phyloP scores from a whole-genome alignment of 306 rosid species.

The Cicer pinnatifidum region DNA sequence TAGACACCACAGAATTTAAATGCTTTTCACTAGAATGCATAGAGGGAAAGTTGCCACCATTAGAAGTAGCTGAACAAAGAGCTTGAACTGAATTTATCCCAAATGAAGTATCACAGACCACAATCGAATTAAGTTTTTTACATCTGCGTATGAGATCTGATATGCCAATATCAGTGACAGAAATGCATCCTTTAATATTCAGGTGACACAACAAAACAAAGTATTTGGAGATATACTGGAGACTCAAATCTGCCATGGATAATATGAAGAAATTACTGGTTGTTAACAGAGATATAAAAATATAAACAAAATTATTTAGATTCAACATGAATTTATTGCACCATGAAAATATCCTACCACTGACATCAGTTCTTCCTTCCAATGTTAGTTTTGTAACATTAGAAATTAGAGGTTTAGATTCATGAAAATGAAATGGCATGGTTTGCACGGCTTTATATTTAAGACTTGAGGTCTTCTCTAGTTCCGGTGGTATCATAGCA shows the following conservation, averaged over 20 bases:
- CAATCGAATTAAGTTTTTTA: constrained; percentile 59
- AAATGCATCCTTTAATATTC: constrained; percentile 74
- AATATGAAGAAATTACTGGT: constrained; percentile 12
- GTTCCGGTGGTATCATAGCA: constrained; percentile 40
- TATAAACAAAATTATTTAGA: constrained; percentile 19
- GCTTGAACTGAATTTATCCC: constrained; percentile 70
- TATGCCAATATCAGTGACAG: constrained; percentile 73
- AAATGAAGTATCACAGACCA: constrained; percentile 72
- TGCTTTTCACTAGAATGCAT: constrained; percentile 42
- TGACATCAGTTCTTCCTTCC: constrained; percentile 79
- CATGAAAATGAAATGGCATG: constrained; percentile 44
- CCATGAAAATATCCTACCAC: constrained; percentile 60
- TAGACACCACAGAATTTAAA: constrained; percentile 55
- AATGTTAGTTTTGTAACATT: constrained; percentile 65
- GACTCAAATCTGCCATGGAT: constrained; percentile 62
- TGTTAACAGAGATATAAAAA: not conserved
- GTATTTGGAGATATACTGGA: constrained; percentile 60
- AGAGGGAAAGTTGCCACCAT: constrained; percentile 41
- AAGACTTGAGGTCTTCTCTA: constrained; percentile 47
- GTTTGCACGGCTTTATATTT: constrained; percentile 41
- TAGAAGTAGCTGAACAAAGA: constrained; percentile 59
- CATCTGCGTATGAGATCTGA: constrained; percentile 59
- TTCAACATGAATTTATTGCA: constrained; percentile 16
- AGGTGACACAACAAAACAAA: constrained; percentile 63
- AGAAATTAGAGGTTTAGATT: constrained; percentile 49